A percentile compares a stretch with the other conserved stretches of the same genome.
These are phyloP conservation scores for Pythium dissimile DNA, from an alignment of 352 stramenopile species.

Conservation along the genomic window DNA sequence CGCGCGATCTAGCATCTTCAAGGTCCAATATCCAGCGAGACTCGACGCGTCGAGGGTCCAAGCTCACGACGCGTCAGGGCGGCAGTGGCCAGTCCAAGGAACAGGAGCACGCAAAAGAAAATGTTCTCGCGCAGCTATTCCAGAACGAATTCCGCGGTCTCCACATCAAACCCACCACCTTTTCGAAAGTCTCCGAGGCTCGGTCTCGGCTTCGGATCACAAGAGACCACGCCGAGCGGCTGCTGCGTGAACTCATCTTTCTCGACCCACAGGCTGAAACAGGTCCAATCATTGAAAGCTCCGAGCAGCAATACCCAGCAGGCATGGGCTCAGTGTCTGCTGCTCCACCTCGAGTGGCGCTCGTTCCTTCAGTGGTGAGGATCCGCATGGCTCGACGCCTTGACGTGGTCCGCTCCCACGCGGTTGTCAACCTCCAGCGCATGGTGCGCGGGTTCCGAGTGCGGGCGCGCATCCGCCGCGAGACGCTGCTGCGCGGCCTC, in stretches of 20 bases:
- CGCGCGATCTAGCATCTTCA: not conserved
- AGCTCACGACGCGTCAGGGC: no score
- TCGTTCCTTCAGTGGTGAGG: constrained; percentile 49
- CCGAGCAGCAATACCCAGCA: no score
- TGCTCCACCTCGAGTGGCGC: constrained; percentile 29
- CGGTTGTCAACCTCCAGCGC: constrained; percentile 42
- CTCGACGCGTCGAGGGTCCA: no score
- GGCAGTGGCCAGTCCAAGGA: no score
- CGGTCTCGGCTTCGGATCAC: constrained; percentile 14
- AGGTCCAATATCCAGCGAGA: no score
- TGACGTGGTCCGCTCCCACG: constrained; percentile 22
- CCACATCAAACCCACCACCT: constrained; percentile 30
- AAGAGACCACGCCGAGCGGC: constrained; percentile 38
- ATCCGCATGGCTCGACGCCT: constrained; percentile 26
- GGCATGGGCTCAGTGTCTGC: no score
- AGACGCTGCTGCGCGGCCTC: constrained; percentile 38
- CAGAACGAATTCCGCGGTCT: constrained; percentile 47
- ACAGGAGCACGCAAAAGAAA: constrained; percentile 9
- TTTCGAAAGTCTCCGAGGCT: constrained; percentile 32
- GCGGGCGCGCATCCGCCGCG: constrained; percentile 40
- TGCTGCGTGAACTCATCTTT: constrained; percentile 50
- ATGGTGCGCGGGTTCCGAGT: constrained; percentile 56
- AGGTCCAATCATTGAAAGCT: no score
- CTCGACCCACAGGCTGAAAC: constrained; percentile 21
- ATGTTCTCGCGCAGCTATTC: constrained; percentile 30